Base-by-base conservation (phyloP, 192 early-diverging fungal species). In the Chytriomyces confervae region DNA sequence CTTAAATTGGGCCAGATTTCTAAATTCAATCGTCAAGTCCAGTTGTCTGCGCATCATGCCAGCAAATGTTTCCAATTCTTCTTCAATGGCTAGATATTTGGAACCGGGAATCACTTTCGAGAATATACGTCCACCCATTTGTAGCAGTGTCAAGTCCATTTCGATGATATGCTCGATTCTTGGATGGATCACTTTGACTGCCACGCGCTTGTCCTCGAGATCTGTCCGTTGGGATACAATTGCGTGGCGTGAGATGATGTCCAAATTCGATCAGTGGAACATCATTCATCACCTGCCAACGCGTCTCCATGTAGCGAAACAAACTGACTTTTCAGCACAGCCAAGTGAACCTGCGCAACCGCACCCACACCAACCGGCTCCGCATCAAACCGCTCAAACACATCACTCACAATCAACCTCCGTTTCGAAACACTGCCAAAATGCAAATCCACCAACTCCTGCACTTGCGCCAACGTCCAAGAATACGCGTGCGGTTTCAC, bases 131-230 rank as follows among this genome's bases (percentile, higher is more conserved):
- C 94, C 96, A 63, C 92, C 87, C 61, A 85, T 84, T 13, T 75
- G 72, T 88, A 97, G 93, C 49, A 97, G 94, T 18, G 85, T 87
- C 76, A 98, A 80, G 78, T 98, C 97, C 13, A 91, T 85, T 8
- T 80, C 75, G 7, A 98, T 92, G 44, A 88, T 78, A 7, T 80
- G 69, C n/a, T 77, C 86, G 0, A 92, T 94, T 7, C 86, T 84
- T 5, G 97, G 97, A 79, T 97, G 97, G 24, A 98, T 82, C 9
- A 98, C 91, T 76, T 98, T 98, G 76, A 98, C 89, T 0, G 95
- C 95, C 43, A 75, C 75, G n/a, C 50, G 66, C 0, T 43, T 23
- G 67, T 50, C 64, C 7, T 7, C n/a, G 7, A 27, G 9, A 9
- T 24, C n/a, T 27, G 36, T n/a, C 13, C 45, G 45, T 13, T n/a